Percentiles rank a stretch among this genome's conserved stretches.
Evolutionary conservation across 1,139 yeast species (phyloP).

Genomic region (Nadsonia starkeyi-henricii): DNA sequence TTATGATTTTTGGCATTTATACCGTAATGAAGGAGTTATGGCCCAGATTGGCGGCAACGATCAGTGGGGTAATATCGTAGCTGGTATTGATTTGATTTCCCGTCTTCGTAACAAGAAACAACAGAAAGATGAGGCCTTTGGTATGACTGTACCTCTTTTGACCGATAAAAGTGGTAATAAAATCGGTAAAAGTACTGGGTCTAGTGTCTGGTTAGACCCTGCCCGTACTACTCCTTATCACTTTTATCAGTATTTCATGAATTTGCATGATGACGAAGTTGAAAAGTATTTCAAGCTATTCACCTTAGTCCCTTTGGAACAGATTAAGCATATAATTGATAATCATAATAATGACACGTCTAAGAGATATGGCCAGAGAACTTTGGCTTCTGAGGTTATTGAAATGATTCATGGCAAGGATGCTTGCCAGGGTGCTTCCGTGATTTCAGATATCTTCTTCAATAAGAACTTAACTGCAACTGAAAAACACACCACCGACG

Average conservation of each 20-base stretch:
- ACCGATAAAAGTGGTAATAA: constrained; percentile 87
- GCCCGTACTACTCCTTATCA: constrained; percentile 65
- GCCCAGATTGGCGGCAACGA: constrained; percentile 94
- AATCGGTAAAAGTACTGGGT: constrained; percentile 94
- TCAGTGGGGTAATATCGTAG: constrained; percentile 97
- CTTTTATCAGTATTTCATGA: constrained; percentile 73
- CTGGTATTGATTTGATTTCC: constrained; percentile 80
- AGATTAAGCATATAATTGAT: constrained; percentile 39
- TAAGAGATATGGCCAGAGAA: constrained; percentile 53
- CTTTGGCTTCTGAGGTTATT: constrained; percentile 72
- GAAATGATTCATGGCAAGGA: constrained; percentile 81
- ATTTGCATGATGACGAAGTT: constrained; percentile 68
- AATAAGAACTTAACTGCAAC: constrained; percentile 29
- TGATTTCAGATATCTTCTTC: constrained; percentile 51
- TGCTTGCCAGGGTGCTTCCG: constrained; percentile 50
- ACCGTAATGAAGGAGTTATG: constrained; percentile 42
- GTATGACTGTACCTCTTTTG: constrained; percentile 79
- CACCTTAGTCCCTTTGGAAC: constrained; percentile 55
- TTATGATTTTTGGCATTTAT: constrained; percentile 79
- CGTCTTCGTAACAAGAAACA: constrained; percentile 30
- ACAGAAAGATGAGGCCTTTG: constrained; percentile 33
- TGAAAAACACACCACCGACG: constrained; percentile 39
- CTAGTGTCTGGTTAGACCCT: constrained; percentile 63
- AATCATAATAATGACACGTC: constrained; percentile 48
- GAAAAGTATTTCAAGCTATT: constrained; percentile 55